Evolutionary conservation across 1,284 basidiomycete genomes (phyloP).

Genomic region (Farysia itapuensis): DNA sequence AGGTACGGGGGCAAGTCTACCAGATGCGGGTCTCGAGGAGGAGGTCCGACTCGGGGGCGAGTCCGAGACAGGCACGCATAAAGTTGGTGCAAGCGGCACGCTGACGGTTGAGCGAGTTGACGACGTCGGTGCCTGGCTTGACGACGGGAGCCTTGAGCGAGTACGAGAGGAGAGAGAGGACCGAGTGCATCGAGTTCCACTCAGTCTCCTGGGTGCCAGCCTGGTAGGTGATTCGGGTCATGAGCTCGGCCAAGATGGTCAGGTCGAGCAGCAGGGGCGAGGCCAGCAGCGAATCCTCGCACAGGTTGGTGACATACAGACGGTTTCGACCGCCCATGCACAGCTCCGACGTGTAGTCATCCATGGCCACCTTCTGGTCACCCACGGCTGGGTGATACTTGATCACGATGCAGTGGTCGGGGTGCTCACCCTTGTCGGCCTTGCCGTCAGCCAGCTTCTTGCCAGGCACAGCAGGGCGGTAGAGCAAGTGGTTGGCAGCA

Average conservation of each 20-base stretch:
- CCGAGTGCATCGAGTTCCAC: constrained; percentile 57
- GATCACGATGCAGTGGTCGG: constrained; percentile 88
- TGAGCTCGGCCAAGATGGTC: constrained; percentile 87
- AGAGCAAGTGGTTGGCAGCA: constrained; percentile 79
- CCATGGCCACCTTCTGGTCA: constrained; percentile 83
- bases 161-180: constrained; percentile 55
- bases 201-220: constrained; percentile 35
- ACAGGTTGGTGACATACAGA: constrained; percentile 41
- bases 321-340: constrained; percentile 66
- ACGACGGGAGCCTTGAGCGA: constrained; percentile 90
- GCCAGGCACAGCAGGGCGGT: constrained; percentile 69
- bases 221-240: constrained; percentile 83
- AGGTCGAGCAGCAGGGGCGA: constrained; percentile 94
- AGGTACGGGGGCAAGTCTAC: constrained; percentile 14
- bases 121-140: constrained; percentile 90
- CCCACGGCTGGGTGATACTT: constrained; percentile 75
- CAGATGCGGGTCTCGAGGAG: constrained; percentile 55
- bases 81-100: constrained; percentile 89
- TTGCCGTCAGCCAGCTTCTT: constrained; percentile 62
- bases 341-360: constrained; percentile 94
- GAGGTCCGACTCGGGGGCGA: constrained; percentile 56
- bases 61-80: constrained; percentile 66
- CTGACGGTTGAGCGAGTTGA: constrained; percentile 93
- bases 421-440: constrained; percentile 80
- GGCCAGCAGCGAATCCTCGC: constrained; percentile 86